These are phyloP conservation scores for Solanum virginianum DNA, from an alignment of 257 asterid species.

Conservation along the genomic window DNA sequence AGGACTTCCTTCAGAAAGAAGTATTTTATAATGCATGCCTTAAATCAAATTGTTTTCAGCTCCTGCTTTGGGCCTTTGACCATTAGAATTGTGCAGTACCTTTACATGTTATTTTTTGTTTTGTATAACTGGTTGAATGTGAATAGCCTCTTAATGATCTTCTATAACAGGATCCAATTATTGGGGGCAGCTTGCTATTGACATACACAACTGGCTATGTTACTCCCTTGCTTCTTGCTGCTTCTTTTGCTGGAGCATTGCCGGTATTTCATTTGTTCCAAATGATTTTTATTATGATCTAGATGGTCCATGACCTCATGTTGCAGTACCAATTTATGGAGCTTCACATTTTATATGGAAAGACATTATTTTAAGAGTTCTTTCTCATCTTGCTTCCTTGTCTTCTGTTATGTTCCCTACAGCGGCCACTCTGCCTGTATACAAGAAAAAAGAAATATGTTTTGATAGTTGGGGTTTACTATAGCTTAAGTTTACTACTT, in stretches of 20 bases:
- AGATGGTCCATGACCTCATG: not conserved
- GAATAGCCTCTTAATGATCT: not conserved
- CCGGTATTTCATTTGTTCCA: conserved; percentile 36
- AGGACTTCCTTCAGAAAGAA: not conserved
- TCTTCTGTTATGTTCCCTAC: not conserved
- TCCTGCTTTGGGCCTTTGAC: not conserved
- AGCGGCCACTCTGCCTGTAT: not conserved
- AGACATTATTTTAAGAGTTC: not conserved
- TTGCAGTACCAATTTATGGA: not conserved
- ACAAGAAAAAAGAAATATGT: not conserved
- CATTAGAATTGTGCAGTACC: not conserved
- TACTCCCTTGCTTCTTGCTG: conserved; percentile 92
- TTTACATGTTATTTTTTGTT: not conserved
- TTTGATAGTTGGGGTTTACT: not conserved
- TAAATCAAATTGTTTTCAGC: not conserved
- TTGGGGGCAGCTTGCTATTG: conserved; percentile 82
- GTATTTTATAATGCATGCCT: not conserved
- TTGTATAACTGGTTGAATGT: not conserved
- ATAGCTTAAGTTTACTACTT: not conserved
- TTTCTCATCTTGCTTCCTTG: not conserved
- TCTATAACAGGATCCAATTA: conserved; percentile 54
- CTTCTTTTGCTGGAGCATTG: conserved; percentile 95
- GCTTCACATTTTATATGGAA: not conserved
- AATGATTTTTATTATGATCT: not conserved
- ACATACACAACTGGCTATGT: conserved; percentile 93